Percentiles rank a stretch among this genome's conserved stretches.
Conservation (phyloP, 306 rosid species). For the Geum urbanum region DNA sequence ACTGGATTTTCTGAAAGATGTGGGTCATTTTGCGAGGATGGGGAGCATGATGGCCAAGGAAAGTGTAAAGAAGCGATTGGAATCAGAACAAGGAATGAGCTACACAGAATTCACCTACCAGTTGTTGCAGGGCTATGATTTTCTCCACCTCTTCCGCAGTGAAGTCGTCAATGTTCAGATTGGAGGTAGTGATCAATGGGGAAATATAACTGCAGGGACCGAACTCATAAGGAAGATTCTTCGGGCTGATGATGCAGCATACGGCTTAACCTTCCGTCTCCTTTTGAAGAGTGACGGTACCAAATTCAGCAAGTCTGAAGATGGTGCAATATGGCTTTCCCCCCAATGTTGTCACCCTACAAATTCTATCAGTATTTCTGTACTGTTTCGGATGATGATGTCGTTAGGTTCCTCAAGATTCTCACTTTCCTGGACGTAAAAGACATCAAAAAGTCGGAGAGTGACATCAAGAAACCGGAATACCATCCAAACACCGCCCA, state of each 20-base stretch:
- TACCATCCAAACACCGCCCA: conserved; percentile 73
- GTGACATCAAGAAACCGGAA: conserved; percentile 50
- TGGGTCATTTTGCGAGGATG: conserved; percentile 77
- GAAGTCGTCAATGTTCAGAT: conserved; percentile 82
- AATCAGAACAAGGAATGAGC: conserved; percentile 96
- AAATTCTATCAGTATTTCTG: conserved; percentile 89
- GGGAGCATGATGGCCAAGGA: conserved; percentile 91
- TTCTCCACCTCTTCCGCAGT: conserved; percentile 60
- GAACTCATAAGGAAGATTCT: conserved; percentile 75
- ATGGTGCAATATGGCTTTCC: conserved; percentile 86
- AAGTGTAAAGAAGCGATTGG: conserved; percentile 85
- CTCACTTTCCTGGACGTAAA: conserved; percentile 71
- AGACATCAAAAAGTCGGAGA: conserved; percentile 57
- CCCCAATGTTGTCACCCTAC: conserved; percentile 63
- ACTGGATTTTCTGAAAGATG: conserved; percentile 67
- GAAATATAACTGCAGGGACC: conserved; percentile 90
- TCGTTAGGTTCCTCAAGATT: conserved; percentile 67
- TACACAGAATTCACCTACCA: conserved; percentile 87
- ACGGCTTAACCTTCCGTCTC: conserved; percentile 89
- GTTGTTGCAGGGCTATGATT: conserved; percentile 89
- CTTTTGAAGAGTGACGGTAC: conserved; percentile 83
- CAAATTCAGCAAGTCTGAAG: conserved; percentile 90
- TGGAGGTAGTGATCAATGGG: conserved; percentile 99
- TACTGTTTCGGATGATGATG: conserved; percentile 78
- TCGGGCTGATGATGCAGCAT: conserved; percentile 62